Base-by-base conservation (phyloP, 1,284 basidiomycete genomes). In the Papiliotrema laurentii region DNA sequence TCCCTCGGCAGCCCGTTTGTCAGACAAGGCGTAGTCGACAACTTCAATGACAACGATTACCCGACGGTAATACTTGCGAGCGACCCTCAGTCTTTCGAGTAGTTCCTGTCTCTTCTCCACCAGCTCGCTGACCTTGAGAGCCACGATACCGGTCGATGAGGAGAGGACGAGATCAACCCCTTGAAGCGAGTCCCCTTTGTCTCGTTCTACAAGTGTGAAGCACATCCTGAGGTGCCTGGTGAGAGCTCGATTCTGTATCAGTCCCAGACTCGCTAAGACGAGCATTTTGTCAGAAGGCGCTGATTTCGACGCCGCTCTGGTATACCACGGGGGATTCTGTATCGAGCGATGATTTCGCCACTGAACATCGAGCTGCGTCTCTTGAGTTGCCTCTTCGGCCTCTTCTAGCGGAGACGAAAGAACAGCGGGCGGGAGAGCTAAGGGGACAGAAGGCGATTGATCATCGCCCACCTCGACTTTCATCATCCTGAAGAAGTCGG, bases 91-190 rank as follows among this genome's bases (percentile, higher is more conserved):
- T 21, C 51, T 13, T 6, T 48, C 14, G 25, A 59, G 37, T 4
- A 37, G 13, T 5, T 45, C 47, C 14, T 46, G 25, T 11, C n/a
- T 14, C 3, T 40, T 14, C 9, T 10, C 2, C 1, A 5, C 11
- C 18, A 59, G 33, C n/a, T 44, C 30, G 16, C 30, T 5, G 4
- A 48, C 13, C 5, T 11, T 5, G 10, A 11, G 38, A 26, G 57
- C 43, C 5, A 59, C 21, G 4, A 57, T 39, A 14, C 51, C 50
- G 1, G 49, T 57, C 14, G 25, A 21, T 5, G 53, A 37, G 6
- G 55, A 56, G 5, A 59, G 24, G 6, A 57, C 45, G 16, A 59
- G 44, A 31, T 59, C 58, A 13, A 43, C 41, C 13, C 33, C 35
- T 44, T 59, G 50, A 25, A 51, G 38, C 7, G 18, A 33, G 4